Evolutionary conservation across 1,139 yeast genomes (phyloP), one percentile per base, ranked within the genome.

Genomic region (Petasospora fabianii): DNA sequence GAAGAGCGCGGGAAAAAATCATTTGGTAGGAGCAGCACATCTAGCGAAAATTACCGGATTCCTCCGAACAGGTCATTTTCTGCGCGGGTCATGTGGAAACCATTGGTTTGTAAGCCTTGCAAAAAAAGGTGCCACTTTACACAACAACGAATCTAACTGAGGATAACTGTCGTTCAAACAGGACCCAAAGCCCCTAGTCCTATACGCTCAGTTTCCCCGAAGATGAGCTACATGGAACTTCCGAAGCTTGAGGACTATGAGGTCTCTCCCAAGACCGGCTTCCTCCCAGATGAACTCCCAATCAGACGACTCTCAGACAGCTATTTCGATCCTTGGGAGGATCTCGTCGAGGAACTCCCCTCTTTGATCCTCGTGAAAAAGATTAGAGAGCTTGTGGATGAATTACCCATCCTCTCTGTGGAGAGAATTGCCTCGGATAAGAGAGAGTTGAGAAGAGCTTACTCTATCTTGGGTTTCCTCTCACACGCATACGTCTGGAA

Each of bases 401-500:
- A 65, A 26, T 53, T 87, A 51, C 84, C 86, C 1, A 45, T 69
- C 1, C 65, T 87, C 32, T 54, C 71, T 3, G 69, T 74, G 1
- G 69, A 66, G 5, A 51, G 62, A 9, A 66, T 87, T 26, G 49
- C 51, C 4, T 46, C 61, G 1, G 70, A 60, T 27, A 58, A 61
- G 30, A 66, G 68, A 16, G 80, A 87, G 50, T 70, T 73, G 58
- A 74, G 95, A 56, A 71, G 97, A 49, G 96, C 96, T 0, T 85
- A 84, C 60, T 79, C 84, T 16, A 68, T 86, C 3, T 67, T 90
- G 22, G 80, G 92, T 10, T 88, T 88, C 54, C 61, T 90, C 41
- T 75, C 86, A 7, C 96, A 90, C 60, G 95, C 94, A 1, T 90
- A 90, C 57, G 80, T 90, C 17, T 90, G 97, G 97, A 81, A 83